Conservation (phyloP, 768 basidiomycete genomes). For the Rickenella mellea region DNA sequence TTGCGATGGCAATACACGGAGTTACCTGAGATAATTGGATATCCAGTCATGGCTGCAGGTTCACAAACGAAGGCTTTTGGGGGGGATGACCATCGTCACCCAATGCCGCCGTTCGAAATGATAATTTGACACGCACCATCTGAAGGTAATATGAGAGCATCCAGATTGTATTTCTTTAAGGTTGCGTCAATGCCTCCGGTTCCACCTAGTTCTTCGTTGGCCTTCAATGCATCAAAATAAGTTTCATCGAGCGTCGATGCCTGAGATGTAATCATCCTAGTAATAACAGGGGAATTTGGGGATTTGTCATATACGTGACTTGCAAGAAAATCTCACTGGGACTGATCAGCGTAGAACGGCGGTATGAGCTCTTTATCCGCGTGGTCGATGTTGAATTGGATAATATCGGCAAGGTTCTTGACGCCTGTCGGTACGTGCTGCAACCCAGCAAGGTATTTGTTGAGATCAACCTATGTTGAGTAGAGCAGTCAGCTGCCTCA, state of each 20-base stretch:
- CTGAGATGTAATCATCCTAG: conserved; percentile 7
- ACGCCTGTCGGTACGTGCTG: conserved; percentile 47
- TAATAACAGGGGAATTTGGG: background rate
- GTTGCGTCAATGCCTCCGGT: conserved; percentile 46
- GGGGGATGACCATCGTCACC: background rate
- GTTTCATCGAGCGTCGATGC: conserved; percentile 4
- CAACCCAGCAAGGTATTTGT: conserved; percentile 36
- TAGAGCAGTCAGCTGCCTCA: background rate
- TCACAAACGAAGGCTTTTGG: conserved; percentile 5
- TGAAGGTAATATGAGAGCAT: conserved; percentile 43
- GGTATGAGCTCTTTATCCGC: conserved; percentile 35
- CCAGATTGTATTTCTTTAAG: conserved; percentile 33
- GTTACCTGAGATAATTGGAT: conserved; percentile 25
- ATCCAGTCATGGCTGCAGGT: conserved; percentile 24
- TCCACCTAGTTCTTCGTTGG: conserved; percentile 36
- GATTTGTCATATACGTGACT: background rate
- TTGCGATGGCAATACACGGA: background rate
- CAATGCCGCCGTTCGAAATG: background rate
- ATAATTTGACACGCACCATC: conserved; percentile 9
- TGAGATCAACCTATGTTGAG: conserved; percentile 36
- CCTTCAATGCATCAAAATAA: conserved; percentile 35
- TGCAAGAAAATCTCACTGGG: conserved; percentile 14
- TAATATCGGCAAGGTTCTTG: conserved; percentile 44
- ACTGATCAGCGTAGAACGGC: conserved; percentile 26
- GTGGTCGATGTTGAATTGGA: conserved; percentile 45